Percentiles rank a stretch among this genome's conserved stretches.
Conservation (phyloP, 768 basidiomycete species). For the Terana coerulea region DNA sequence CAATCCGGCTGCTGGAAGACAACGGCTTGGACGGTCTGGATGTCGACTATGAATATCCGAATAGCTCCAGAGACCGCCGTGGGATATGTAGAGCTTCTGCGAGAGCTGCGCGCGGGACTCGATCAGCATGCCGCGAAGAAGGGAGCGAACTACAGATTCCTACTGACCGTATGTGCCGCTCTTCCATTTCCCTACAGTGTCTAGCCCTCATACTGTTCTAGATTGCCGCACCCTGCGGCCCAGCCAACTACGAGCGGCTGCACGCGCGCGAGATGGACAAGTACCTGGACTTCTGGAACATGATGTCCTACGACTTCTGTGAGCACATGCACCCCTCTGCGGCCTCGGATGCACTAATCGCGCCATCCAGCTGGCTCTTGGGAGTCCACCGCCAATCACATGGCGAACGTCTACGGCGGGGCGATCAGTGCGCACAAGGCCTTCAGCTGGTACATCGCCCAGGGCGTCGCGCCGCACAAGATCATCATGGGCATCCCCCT, state of each 20-base stretch:
- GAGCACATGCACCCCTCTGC: slow-evolving; percentile 19
- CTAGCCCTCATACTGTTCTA: slow-evolving; percentile 25
- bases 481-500: slow-evolving; percentile 89
- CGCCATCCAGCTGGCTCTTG: slow-evolving; percentile 62
- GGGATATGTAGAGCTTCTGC: slow-evolving; percentile 82
- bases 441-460: slow-evolving; percentile 63
- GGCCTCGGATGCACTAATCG: slow-evolving; percentile 5
- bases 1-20: slow-evolving; percentile 81
- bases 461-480: slow-evolving; percentile 75
- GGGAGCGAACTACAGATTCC: slow-evolving; percentile 57
- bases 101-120: slow-evolving; percentile 68
- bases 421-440: slow-evolving; percentile 60
- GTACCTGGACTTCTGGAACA: slow-evolving; percentile 92
- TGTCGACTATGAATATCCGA: slow-evolving; percentile 93
- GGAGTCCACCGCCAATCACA: slow-evolving; percentile 71
- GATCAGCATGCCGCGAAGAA: slow-evolving; percentile 73
- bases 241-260: slow-evolving; percentile 78
- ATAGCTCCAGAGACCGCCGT: too few relatives aligned
- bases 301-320: slow-evolving; percentile 94
- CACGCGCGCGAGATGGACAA: slow-evolving; percentile 81
- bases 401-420: slow-evolving; percentile 78
- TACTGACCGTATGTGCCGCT: slow-evolving; percentile 63
- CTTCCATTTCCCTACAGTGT: background rate
- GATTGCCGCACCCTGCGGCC: slow-evolving; percentile 93
- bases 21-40: slow-evolving; percentile 92